Evolutionary conservation across 176 grass and related monocot genomes (phyloP).

Genomic region (Cenchrus americanus): DNA sequence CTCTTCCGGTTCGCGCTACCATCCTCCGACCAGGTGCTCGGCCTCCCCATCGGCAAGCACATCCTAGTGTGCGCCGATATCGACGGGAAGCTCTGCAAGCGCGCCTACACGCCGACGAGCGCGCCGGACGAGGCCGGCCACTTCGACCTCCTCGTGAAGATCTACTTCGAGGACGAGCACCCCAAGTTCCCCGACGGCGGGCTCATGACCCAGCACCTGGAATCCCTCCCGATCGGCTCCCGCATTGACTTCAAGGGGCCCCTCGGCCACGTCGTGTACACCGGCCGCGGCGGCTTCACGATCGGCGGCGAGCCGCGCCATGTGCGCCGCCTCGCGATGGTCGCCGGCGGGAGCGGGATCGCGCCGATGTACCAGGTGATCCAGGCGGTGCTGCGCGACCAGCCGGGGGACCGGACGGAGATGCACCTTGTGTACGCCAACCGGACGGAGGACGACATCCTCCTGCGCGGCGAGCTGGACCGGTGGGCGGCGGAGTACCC

Average conservation of each 20-base stretch:
- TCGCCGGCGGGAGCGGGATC: slow-evolving; percentile 88
- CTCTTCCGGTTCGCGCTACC: slow-evolving; percentile 76
- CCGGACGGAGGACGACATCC: slow-evolving; percentile 83
- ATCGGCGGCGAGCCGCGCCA: slow-evolving; percentile 63
- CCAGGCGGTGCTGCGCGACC: slow-evolving; percentile 76
- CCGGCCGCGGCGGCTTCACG: slow-evolving; percentile 63
- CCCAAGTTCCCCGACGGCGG: slow-evolving; percentile 83
- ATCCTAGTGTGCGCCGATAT: slow-evolving; percentile 71
- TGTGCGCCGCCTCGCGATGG: slow-evolving; percentile 66
- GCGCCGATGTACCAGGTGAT: slow-evolving; percentile 92
- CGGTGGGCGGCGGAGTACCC: slow-evolving; percentile 62
- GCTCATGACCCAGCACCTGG: slow-evolving; percentile 79
- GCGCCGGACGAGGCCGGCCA: slow-evolving; percentile 67
- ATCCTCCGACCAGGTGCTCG: slow-evolving; percentile 60
- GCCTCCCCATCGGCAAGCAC: slow-evolving; percentile 85
- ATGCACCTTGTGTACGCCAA: slow-evolving; percentile 89
- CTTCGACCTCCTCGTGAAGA: slow-evolving; percentile 81
- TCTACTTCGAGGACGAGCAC: slow-evolving; percentile 83
- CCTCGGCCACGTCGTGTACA: slow-evolving; percentile 75
- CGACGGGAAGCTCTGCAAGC: slow-evolving; percentile 74
- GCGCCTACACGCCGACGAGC: slow-evolving; percentile 84
- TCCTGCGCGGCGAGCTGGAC: slow-evolving; percentile 76
- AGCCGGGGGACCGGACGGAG: slow-evolving; percentile 68
- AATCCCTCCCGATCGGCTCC: slow-evolving; percentile 57
- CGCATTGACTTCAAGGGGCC: slow-evolving; percentile 74